A percentile compares a stretch with the other conserved stretches of the same genome.
Evolutionary conservation across 2,329 filamentous ascomycete species (phyloP).

Genomic region (Aspergillus persii): DNA sequence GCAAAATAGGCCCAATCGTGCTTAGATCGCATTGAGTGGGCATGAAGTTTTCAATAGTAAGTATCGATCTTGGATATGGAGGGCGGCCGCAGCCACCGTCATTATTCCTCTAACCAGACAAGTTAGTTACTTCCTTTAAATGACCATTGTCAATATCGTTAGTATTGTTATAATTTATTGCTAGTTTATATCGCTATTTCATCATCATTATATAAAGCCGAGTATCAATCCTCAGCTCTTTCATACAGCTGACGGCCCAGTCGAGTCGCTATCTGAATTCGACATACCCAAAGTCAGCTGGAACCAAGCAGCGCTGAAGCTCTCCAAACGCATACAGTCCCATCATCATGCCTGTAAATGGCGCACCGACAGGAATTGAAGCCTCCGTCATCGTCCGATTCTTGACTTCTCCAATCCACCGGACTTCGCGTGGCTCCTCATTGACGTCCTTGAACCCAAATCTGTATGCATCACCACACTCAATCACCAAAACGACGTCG

Average conservation of each 20-base stretch:
- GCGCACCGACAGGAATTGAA: constrained; percentile 37
- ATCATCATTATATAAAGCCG: no score
- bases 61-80: no score
- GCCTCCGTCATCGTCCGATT: constrained; percentile 35
- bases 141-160: no score
- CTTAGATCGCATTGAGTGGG: no score
- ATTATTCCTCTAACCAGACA: no score
- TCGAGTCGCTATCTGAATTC: constrained; percentile 6
- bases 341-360: constrained; percentile 48
- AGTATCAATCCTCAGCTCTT: no score
- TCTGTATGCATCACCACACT: constrained; percentile 31
- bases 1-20: not conserved
- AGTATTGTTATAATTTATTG: no score
- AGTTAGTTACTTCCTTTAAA: no score
- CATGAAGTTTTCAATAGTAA: no score
- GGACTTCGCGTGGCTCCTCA: not conserved
- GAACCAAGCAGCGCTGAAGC: constrained; percentile 38
- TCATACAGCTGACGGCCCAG: no score
- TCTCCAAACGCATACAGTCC: constrained; percentile 48
- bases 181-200: no score
- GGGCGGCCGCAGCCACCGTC: no score
- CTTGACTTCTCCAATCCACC: constrained; percentile 30
- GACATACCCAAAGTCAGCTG: constrained; percentile 44
- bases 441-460: constrained; percentile 26
- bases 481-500: constrained; percentile 27